Conservation (phyloP, 768 basidiomycete genomes). For the Lactarius hatsudake region DNA sequence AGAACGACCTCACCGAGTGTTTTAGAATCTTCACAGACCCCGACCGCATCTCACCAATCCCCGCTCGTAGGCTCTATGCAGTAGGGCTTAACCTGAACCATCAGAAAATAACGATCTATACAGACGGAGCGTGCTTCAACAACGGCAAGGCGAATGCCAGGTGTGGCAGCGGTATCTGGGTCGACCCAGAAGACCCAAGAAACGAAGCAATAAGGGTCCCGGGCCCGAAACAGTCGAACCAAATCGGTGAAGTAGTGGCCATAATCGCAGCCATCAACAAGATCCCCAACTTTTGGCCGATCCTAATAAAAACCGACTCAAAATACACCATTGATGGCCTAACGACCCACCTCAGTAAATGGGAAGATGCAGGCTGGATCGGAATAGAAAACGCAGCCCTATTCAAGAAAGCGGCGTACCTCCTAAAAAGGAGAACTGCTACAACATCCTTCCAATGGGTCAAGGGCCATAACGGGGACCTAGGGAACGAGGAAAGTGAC, state of each 20-base stretch:
- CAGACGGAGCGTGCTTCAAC: too few species aligned
- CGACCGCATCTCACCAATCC: not conserved
- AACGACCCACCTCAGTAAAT: not conserved
- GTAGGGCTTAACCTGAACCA: too few species aligned
- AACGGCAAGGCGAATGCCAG: too few species aligned
- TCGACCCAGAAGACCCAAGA: too few species aligned
- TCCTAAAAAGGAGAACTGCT: not conserved
- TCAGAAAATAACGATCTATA: too few species aligned
- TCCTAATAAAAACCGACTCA: not conserved
- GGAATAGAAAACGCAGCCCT: not conserved
- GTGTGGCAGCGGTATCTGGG: too few species aligned
- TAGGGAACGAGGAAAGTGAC: not conserved
- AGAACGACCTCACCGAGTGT: not conserved
- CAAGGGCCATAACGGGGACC: not conserved
- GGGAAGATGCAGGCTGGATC: slow-evolving; percentile 1
- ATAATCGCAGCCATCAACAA: not conserved
- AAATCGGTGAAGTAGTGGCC: not conserved
- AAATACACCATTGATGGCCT: not conserved
- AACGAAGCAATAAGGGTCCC: not conserved
- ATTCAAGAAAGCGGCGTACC: not conserved
- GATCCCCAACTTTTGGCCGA: rapidly evolving
- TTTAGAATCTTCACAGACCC: slow-evolving; percentile 7
- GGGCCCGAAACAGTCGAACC: not conserved
- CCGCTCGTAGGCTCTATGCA: not conserved
- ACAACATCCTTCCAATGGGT: not conserved